Evolutionary conservation across 148 eudicot genomes (phyloP), one percentile per base, ranked within the genome.

Genomic region (Amaranthus palmeri): DNA sequence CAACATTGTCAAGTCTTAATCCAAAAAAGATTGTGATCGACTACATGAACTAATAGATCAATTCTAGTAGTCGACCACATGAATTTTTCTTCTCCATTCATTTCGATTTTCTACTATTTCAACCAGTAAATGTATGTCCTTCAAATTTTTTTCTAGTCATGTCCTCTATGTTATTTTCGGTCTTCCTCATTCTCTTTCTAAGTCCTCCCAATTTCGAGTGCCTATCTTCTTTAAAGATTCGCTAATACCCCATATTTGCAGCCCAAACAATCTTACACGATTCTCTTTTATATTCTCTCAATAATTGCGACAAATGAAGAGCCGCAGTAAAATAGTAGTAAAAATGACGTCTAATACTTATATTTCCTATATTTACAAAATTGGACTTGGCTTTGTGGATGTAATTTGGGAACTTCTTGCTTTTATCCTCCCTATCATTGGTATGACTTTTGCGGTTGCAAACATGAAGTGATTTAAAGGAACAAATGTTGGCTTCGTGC

Each of bases 401-500:
- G 46, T 68, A 50, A 51, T 7, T 40, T 36, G 70, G 14, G n/a
- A 58, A 10, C 68, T 49, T 60, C 70, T 41, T 54, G 68, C 77
- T 54, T 44, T 45, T 58, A 4, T 61, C 4, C 52, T 41, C 51
- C 70, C 8, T 41, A 15, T 40, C 13, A 9, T 44, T 68, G 42
- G 41, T 72, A 6, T 25, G 45, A 46, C 51, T 25, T 25, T 25
- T 25, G 36, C 36, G 36, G 49, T n/a, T 44, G 46, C 46, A 59
- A 36, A 50, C 48, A 17, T 72, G 25, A 67, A 61, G 47, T 62
- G 77, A 54, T 69, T 78, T 8, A 51, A 67, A 74, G 78, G 50
- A 61, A n/a, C 44, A 51, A 45, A 13, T 43, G 61, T 68, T 67
- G 61, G 11, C 25, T 70, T 9, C 17, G 15, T 49, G 49, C 47